Evolutionary conservation across 352 stramenopile species (phyloP).

Genomic region (Phytopythium boreale): DNA sequence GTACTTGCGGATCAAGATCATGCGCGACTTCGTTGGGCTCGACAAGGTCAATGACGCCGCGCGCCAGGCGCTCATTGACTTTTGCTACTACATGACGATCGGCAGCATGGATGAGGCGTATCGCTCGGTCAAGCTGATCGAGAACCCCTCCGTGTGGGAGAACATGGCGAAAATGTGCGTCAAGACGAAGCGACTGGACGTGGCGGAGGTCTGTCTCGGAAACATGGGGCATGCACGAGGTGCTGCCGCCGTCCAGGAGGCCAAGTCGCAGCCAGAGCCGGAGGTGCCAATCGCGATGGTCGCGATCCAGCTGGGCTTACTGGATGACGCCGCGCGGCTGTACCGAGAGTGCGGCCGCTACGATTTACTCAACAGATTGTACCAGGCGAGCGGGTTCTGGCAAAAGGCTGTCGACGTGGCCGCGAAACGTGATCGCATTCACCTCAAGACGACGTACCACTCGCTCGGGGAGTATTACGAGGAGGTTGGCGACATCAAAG

Average conservation of each 20-base stretch:
- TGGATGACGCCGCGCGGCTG: conserved; percentile 88
- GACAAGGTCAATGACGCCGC: conserved; percentile 88
- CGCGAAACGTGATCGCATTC: conserved; percentile 87
- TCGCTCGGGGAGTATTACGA: conserved; percentile 90
- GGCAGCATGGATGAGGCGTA: conserved; percentile 96
- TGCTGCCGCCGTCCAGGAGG: conserved; percentile 83
- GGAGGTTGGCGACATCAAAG: conserved; percentile 79
- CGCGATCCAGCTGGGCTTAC: conserved; percentile 90
- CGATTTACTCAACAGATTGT: conserved; percentile 92
- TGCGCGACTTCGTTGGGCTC: conserved; percentile 93
- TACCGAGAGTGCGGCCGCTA: conserved; percentile 91
- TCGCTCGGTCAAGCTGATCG: conserved; percentile 90
- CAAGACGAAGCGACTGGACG: conserved; percentile 93
- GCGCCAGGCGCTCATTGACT: conserved; percentile 90
- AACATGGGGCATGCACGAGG: conserved; percentile 94
- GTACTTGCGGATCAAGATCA: conserved; percentile 78
- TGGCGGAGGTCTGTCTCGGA: conserved; percentile 92
- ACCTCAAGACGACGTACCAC: conserved; percentile 91
- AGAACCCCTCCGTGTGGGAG: conserved; percentile 92
- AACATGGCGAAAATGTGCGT: conserved; percentile 97
- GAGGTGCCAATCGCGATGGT: conserved; percentile 90
- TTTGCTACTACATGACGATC: conserved; percentile 94
- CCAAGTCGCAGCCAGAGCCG: conserved; percentile 59
- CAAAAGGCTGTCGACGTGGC: conserved; percentile 89
- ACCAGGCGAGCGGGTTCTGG: conserved; percentile 90